Base-by-base conservation (phyloP, 192 early-diverging fungal species). In the Paraglomus brasilianum region DNA sequence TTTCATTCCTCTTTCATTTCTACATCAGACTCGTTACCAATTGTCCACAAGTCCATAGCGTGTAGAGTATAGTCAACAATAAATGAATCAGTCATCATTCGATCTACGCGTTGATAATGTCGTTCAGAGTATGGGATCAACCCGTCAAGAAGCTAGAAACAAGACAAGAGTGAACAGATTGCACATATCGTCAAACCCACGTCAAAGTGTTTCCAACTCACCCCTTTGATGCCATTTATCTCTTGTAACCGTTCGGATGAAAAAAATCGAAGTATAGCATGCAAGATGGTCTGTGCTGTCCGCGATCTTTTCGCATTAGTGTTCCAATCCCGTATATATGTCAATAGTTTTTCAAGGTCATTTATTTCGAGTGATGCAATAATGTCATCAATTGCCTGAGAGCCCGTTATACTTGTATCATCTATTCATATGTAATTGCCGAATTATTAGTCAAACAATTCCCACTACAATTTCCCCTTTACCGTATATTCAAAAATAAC, bases 311-410 rank as follows among this genome's bases (percentile, higher is more conserved):
- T 92, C 13, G 88, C 84, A 68, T 95, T 91, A 5, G 96, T 96
- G 83, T 98, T 99, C 96, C 95, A 98, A 78, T 93, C 89, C 58
- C 92, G 86, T 50, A 96, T 87, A 76, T 92, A 96, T 6, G 77
- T 74, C 52, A 97, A 77, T 17, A 99, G 73, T 55, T 91, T 87
- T 49, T 88, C 89, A 21, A 97, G 76, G 70, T 96, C 85, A 17
- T 87, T 87, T 2, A 68, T 71, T 0, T 86, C 79, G 30, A 95
- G 75, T 19, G 84, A 77, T 42, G 74, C 74, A 45, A 95, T 74
- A 19, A 92, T 87, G 24, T 85, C 75, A 74, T 95, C 93, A 11
- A 95, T 84, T 4, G 81, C 77, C 11, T 52, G 72, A 7, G 83
- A 78, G 8, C 90, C 90, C n/a, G 85, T 85, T 30, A 86, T 75